phyloP scores from a whole-genome alignment of 2,329 filamentous ascomycete genomes.

The Botryotinia convoluta region DNA sequence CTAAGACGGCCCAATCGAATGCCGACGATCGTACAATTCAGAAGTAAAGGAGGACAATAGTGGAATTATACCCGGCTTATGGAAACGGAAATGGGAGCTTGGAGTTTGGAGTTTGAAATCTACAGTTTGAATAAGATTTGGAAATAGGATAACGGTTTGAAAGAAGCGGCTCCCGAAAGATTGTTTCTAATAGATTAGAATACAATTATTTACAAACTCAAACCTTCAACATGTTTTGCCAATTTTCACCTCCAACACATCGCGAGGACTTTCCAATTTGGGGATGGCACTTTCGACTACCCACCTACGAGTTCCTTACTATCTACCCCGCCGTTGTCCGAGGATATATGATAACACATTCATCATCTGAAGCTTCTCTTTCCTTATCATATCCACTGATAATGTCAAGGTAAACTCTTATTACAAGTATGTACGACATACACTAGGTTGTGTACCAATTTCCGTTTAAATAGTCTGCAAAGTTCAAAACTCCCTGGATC shows the following conservation, averaged over 20 bases:
- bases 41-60: neutral
- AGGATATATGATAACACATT: neutral
- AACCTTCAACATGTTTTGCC: neutral
- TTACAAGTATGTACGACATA: neutral
- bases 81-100: constrained; percentile 2
- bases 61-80: constrained; percentile 15
- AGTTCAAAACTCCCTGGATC: neutral
- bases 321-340: neutral
- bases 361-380: neutral
- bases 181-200: constrained; percentile 5
- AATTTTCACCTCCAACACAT: neutral
- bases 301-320: neutral
- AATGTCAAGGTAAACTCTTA: neutral
- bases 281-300: neutral
- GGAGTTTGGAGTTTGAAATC: neutral
- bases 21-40: neutral
- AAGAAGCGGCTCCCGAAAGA: neutral
- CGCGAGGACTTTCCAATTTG: constrained; percentile 14
- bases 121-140: neutral
- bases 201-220: constrained; percentile 6
- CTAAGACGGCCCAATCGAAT: constrained; percentile 3
- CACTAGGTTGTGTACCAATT: neutral
- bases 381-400: constrained; percentile 6
- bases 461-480: neutral
- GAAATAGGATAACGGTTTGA: neutral